Percentiles rank a stretch among this genome's conserved stretches.
Conservation (phyloP, 2,329 filamentous ascomycete genomes). For the Seiridium unicorne region DNA sequence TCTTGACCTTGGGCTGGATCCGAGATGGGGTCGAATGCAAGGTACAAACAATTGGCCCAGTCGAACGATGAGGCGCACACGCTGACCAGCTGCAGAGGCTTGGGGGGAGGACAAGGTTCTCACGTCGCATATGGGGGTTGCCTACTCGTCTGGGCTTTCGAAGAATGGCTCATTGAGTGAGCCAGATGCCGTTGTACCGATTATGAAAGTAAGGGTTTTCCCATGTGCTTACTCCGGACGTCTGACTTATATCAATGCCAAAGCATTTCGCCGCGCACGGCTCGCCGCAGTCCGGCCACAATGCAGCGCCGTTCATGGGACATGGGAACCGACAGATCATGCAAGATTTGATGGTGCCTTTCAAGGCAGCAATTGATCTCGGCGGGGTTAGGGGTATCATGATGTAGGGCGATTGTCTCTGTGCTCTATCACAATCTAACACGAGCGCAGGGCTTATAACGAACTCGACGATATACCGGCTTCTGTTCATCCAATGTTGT, state of each 20-base stretch:
- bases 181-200: constrained; percentile 38
- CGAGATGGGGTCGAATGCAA: constrained; percentile 42
- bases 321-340: constrained; percentile 40
- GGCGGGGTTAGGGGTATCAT: constrained; percentile 40
- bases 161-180: constrained; percentile 42
- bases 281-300: constrained; percentile 38
- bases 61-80: no score
- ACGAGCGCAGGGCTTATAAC: constrained; percentile 30
- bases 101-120: constrained; percentile 45
- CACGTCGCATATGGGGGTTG: constrained; percentile 42
- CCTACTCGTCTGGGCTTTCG: constrained; percentile 39
- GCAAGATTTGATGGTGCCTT: constrained; percentile 39
- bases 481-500: constrained; percentile 36
- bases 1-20: constrained; percentile 41
- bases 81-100: constrained; percentile 29
- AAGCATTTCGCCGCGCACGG: constrained; percentile 44
- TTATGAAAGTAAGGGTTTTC: constrained; percentile 34
- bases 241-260: neutral
- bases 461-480: constrained; percentile 39
- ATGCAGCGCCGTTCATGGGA: constrained; percentile 41
- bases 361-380: constrained; percentile 39
- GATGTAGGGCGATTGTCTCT: constrained; percentile 30
- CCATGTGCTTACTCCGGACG: neutral
- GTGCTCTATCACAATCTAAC: no score
- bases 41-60: constrained; percentile 16